Evolutionary conservation across 441 rosid species (phyloP), one percentile per base, ranked within the genome.

Genomic region (Populus trichocarpa): DNA sequence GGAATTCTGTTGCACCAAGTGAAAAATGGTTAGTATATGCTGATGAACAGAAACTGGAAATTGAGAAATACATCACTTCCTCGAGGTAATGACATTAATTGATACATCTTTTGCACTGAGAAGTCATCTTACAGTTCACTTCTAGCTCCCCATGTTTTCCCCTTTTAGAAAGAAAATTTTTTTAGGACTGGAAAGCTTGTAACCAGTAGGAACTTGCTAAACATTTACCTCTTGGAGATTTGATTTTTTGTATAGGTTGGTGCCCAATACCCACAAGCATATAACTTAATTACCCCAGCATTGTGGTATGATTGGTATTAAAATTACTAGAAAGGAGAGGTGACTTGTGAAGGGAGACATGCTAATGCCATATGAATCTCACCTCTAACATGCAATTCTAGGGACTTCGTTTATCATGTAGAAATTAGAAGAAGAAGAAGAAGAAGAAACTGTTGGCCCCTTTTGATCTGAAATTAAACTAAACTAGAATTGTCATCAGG

Each of bases 11-110:
- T 79, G 75, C 75, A 20, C 71, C 78, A 1, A 80, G 75, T 59
- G 98, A 91, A 75, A 94, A 90, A 84, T 96, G 98, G 99, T 81
- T 86, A 30, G 76, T 69, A 76, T 94, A 86, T 75, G 84, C 84
- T 78, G 78, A 86, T 73, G 96, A 87, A 79, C 90, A 92, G 81
- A 87, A 84, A 71, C 83, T 81, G 46, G 91, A 81, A 67, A 71
- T 90, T 6, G 96, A 94, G 75, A 87, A 85, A 72, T 94, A 92
- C 84, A 84, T 96, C 74, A 88, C 90, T 75, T 78, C 20, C 57
- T 50, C 57, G 57, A 50, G 57, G 57, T 50, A 50, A 50, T 50
- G 18, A 1, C 57, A 5, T 50, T 16, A 16, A 14, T 50, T 50
- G 57, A 16, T 50, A 50, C 57, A 50, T 50, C 57, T 50, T 50